These are phyloP conservation scores for Acer campestre DNA, from an alignment of 345 rosid species.

Conservation along the genomic window DNA sequence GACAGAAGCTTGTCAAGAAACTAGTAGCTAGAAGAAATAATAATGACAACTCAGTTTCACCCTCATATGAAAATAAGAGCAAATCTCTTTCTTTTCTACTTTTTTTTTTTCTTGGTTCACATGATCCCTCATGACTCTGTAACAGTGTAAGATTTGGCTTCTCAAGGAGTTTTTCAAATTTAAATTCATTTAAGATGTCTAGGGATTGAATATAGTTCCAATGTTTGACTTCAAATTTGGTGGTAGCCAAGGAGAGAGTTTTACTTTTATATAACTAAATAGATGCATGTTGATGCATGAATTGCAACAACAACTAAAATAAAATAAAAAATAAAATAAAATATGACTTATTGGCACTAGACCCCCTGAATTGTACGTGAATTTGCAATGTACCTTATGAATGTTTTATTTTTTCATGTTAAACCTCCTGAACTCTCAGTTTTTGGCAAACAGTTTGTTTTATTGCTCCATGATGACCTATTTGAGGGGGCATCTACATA, in stretches of 20 bases:
- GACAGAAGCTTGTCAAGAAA: conserved; percentile 13
- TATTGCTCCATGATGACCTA: too few species aligned
- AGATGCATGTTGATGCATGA: background rate
- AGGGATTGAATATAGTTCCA: background rate
- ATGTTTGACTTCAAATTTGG: background rate
- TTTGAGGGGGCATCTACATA: too few species aligned
- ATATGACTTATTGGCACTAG: too few species aligned
- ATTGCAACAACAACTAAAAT: background rate
- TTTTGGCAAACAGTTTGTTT: too few species aligned
- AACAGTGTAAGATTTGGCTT: conserved; percentile 2
- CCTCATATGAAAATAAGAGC: conserved; percentile 5
- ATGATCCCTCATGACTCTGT: conserved; percentile 1
- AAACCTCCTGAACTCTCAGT: too few species aligned
- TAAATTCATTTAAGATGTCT: conserved; percentile 5
- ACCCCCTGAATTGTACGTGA: too few species aligned
- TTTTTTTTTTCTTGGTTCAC: background rate
- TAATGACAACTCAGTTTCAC: conserved; percentile 21
- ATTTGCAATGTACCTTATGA: too few species aligned
- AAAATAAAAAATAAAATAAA: background rate
- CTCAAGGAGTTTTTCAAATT: conserved; percentile 10
- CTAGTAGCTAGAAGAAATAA: conserved; percentile 12
- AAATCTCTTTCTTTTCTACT: background rate
- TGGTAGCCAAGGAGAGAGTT: background rate
- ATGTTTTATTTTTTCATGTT: too few species aligned
- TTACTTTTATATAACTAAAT: too few species aligned